phyloP scores from a whole-genome alignment of 768 basidiomycete genomes.

The Suillus sp. region DNA sequence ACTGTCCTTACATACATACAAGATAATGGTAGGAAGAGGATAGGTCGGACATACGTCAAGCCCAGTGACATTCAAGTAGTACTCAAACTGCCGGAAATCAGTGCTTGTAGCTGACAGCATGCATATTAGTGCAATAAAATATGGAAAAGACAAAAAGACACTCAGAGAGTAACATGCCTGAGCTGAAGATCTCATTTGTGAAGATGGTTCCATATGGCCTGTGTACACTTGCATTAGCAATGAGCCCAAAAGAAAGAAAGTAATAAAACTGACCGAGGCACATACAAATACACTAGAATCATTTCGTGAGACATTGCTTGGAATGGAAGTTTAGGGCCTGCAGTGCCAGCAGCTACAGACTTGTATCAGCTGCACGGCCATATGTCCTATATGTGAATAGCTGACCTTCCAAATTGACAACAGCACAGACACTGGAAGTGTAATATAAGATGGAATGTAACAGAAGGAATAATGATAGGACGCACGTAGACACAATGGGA shows the following conservation, averaged over 20 bases:
- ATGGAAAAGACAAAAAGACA: constrained; percentile 30
- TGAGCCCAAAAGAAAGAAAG: neutral
- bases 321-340: constrained; percentile 88
- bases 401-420: constrained; percentile 87
- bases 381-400: neutral
- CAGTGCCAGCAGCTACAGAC: constrained; percentile 76
- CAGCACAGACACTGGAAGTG: constrained; percentile 67
- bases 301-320: constrained; percentile 96
- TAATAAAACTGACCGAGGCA: constrained; percentile 57
- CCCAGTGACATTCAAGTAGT: constrained; percentile 88
- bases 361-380: neutral
- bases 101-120: constrained; percentile 52
- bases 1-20: too few relatives aligned
- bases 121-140: constrained; percentile 5
- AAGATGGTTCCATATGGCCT: constrained; percentile 88
- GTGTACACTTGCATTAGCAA: neutral
- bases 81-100: constrained; percentile 92
- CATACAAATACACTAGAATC: constrained; percentile 86
- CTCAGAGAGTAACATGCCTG: constrained; percentile 90
- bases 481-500: constrained; percentile 67
- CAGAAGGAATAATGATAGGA: constrained; percentile 17
- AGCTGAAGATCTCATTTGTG: constrained; percentile 91
- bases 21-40: neutral
- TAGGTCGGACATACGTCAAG: constrained; percentile 65
- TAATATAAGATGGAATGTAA: neutral